These are phyloP conservation scores for Penicillium desertorum DNA, from an alignment of 495 filamentous ascomycete species.

Conservation along the genomic window DNA sequence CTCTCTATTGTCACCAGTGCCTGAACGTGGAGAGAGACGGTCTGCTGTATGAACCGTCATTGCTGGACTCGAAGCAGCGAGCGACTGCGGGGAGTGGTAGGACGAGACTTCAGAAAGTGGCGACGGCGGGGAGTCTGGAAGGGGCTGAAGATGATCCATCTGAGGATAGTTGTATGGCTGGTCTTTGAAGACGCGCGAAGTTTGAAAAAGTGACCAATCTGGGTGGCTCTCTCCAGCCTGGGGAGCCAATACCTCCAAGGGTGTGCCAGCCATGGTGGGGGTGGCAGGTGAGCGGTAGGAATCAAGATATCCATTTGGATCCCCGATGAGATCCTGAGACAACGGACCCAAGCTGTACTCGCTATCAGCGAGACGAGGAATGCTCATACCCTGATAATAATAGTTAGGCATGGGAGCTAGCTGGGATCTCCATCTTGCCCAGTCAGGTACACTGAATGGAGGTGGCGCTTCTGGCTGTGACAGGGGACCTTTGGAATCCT, in stretches of 20 bases:
- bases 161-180: constrained; percentile 1
- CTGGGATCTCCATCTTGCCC: constrained; percentile 30
- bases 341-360: constrained; percentile 3
- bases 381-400: constrained; percentile 16
- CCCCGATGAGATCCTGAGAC: neutral
- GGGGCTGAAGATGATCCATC: neutral
- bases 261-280: neutral
- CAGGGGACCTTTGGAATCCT: constrained; percentile 20
- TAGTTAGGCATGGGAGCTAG: constrained; percentile 25
- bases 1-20: constrained; percentile 24
- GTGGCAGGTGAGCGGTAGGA: neutral
- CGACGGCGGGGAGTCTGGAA: constrained; percentile 21
- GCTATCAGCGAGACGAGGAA: neutral
- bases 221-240: neutral
- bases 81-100: constrained; percentile 20
- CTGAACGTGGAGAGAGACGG: constrained; percentile 20
- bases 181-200: neutral
- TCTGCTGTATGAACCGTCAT: constrained; percentile 9
- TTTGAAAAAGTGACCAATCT: neutral
- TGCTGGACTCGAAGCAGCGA: constrained; percentile 15
- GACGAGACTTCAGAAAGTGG: constrained; percentile 26
- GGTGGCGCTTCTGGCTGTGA: constrained; percentile 25
- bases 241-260: neutral
- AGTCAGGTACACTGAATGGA: constrained; percentile 20
- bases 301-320: neutral